phyloP scores from a whole-genome alignment of 345 rosid species.

The Viola odorata region DNA sequence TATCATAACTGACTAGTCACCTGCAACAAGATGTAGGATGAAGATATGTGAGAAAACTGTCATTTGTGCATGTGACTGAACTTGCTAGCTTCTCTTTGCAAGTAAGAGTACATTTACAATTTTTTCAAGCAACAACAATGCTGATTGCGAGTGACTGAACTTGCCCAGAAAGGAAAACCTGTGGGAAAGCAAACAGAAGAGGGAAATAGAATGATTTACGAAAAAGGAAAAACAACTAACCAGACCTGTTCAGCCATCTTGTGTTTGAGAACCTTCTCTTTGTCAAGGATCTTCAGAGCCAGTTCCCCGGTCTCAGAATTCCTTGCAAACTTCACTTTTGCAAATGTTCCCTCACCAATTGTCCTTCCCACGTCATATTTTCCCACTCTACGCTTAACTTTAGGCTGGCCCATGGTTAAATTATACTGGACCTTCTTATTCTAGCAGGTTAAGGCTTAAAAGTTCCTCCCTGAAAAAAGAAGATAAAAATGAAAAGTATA shows the following conservation, averaged over 20 bases:
- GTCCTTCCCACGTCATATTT: slow-evolving; percentile 95
- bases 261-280: slow-evolving; percentile 91
- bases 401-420: slow-evolving; percentile 51
- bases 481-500: neutral
- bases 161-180: neutral
- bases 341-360: slow-evolving; percentile 96
- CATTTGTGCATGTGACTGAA: too few relatives aligned
- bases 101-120: too few relatives aligned
- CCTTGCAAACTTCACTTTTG: slow-evolving; percentile 92
- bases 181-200: neutral
- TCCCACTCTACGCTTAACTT: slow-evolving; percentile 76
- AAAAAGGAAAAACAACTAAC: neutral
- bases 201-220: neutral
- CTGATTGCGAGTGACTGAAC: too few relatives aligned
- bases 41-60: too few relatives aligned
- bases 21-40: too few relatives aligned
- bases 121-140: too few relatives aligned
- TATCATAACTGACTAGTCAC: too few relatives aligned
- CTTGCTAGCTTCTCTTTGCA: too few relatives aligned
- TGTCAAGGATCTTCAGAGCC: slow-evolving; percentile 93
- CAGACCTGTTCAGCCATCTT: slow-evolving; percentile 96
- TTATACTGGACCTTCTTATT: slow-evolving; percentile 10
- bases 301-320: slow-evolving; percentile 80
- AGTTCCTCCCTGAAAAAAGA: slow-evolving; percentile 21
- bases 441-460: neutral